Conservation (phyloP, 306 rosid genomes). For the Prunus mume region DNA sequence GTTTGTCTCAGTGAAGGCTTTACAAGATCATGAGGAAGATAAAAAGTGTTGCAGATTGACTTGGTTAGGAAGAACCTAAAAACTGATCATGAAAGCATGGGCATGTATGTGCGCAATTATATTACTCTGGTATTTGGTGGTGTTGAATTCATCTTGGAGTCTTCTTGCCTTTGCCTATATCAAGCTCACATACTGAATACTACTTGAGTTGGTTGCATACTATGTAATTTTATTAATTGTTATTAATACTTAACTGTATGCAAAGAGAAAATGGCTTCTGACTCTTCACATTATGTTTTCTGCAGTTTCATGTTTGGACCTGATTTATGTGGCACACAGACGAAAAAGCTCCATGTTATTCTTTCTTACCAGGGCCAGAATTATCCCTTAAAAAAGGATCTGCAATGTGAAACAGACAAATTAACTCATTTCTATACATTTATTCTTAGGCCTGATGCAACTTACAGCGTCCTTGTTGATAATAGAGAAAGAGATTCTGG, state of each 20-base stretch:
- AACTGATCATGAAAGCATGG: background rate
- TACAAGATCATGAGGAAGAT: background rate
- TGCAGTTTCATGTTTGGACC: slow-evolving; percentile 96
- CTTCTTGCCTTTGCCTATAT: background rate
- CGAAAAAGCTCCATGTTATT: slow-evolving; percentile 87
- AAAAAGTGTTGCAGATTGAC: background rate
- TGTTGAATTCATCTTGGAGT: background rate
- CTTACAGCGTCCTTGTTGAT: slow-evolving; percentile 78
- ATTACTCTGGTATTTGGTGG: background rate
- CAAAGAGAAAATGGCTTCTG: background rate
- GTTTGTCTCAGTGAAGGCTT: background rate
- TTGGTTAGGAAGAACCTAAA: background rate
- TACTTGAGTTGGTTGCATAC: background rate
- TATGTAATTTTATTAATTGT: background rate
- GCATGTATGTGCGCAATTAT: too few relatives aligned
- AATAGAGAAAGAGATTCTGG: slow-evolving; percentile 90
- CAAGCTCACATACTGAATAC: background rate
- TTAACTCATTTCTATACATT: slow-evolving; percentile 94
- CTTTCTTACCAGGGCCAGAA: slow-evolving; percentile 95
- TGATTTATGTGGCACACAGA: slow-evolving; percentile 90
- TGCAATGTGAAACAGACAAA: slow-evolving; percentile 91
- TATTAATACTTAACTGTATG: background rate
- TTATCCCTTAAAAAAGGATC: slow-evolving; percentile 84
- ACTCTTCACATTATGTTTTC: background rate
- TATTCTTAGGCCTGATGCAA: slow-evolving; percentile 88